phyloP scores from a whole-genome alignment of 805 yeast species.

The Dipodascus albidus region DNA sequence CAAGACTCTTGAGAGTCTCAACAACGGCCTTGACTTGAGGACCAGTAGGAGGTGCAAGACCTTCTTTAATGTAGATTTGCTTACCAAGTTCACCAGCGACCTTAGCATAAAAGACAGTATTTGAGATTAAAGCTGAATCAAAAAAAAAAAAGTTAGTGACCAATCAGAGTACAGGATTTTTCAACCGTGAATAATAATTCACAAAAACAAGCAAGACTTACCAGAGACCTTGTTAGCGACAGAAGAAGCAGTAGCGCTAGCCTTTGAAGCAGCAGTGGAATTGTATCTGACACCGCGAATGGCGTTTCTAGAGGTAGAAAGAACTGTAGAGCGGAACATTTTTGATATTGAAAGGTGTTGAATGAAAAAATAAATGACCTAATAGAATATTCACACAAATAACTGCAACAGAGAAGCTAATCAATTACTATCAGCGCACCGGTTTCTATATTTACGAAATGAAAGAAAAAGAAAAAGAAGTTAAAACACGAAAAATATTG shows the following conservation, averaged over 20 bases:
- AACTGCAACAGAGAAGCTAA: not conserved
- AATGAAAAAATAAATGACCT: not conserved
- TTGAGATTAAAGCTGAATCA: constrained; percentile 30
- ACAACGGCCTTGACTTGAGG: constrained; percentile 70
- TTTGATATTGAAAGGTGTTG: not conserved
- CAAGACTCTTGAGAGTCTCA: constrained; percentile 37
- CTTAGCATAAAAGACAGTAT: constrained; percentile 68
- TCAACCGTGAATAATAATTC: not conserved
- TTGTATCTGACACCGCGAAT: constrained; percentile 26
- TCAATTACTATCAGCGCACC: no score
- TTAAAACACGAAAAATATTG: no score
- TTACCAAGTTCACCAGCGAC: constrained; percentile 55
- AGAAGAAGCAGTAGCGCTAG: constrained; percentile 21
- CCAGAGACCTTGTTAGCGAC: constrained; percentile 28
- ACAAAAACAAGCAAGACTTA: constrained; percentile 16
- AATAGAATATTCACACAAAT: not conserved
- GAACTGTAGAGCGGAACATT: constrained; percentile 8
- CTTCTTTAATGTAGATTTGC: constrained; percentile 83
- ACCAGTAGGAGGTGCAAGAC: constrained; percentile 78
- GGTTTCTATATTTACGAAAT: no score
- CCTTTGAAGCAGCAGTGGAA: constrained; percentile 30
- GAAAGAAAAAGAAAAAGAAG: no score
- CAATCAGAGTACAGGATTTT: not conserved
- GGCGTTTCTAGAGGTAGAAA: constrained; percentile 6
- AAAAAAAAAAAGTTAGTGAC: constrained; percentile 1